These are phyloP conservation scores for Microthlaspi erraticum DNA, from an alignment of 345 rosid species.

Conservation along the genomic window DNA sequence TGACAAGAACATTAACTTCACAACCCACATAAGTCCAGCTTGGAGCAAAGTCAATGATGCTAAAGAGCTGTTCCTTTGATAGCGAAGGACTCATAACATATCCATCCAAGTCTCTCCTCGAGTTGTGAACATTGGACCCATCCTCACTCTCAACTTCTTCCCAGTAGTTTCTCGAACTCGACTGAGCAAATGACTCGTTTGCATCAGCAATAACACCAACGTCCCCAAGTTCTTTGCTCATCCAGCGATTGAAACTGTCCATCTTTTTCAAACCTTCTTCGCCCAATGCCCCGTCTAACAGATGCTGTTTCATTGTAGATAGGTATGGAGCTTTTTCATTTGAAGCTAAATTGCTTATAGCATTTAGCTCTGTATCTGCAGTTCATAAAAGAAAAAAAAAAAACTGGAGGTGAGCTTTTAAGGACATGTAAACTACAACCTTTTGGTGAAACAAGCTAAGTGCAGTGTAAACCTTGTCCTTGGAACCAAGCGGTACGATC, in stretches of 20 bases:
- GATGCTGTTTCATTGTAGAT: constrained; percentile 53
- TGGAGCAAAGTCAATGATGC: constrained; percentile 83
- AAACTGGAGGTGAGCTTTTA: constrained; percentile 34
- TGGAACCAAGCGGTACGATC: constrained; percentile 46
- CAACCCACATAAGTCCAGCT: constrained; percentile 74
- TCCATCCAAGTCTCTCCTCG: constrained; percentile 60
- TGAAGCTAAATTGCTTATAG: constrained; percentile 39
- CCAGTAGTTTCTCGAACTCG: constrained; percentile 70
- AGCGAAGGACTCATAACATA: constrained; percentile 72
- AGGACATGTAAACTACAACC: not conserved
- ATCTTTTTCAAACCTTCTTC: constrained; percentile 80
- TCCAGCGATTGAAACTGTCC: constrained; percentile 95
- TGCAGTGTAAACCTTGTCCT: constrained; percentile 49
- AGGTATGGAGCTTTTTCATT: constrained; percentile 59
- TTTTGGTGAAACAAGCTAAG: constrained; percentile 20
- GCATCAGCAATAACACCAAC: constrained; percentile 82
- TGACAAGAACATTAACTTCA: constrained; percentile 71
- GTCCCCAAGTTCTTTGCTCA: constrained; percentile 92
- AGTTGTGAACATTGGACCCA: constrained; percentile 54
- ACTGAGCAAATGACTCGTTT: constrained; percentile 57
- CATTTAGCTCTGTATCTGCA: constrained; percentile 49
- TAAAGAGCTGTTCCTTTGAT: constrained; percentile 83
- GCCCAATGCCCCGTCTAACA: constrained; percentile 53
- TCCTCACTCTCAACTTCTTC: constrained; percentile 64
- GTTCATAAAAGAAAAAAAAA: constrained; percentile 37